phyloP scores from a whole-genome alignment of 371 early-diverging fungal species.

The Zancudomyces culisetae region DNA sequence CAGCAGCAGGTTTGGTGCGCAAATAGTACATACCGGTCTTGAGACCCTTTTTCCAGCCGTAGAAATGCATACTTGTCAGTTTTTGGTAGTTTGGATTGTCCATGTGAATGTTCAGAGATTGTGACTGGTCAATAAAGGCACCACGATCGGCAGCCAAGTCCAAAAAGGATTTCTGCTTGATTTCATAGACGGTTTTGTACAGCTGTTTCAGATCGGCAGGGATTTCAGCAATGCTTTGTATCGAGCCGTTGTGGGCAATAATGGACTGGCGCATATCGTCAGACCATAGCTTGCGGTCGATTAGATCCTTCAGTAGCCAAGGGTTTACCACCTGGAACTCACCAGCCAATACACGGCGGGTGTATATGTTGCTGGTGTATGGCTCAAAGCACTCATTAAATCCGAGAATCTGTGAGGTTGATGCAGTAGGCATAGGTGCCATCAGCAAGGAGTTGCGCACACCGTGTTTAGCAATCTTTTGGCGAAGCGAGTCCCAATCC shows the following conservation, averaged over 20 bases:
- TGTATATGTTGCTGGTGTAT: slow-evolving; percentile 96
- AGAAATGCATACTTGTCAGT: slow-evolving; percentile 97
- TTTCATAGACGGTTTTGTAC: slow-evolving; percentile 98
- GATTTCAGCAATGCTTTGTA: slow-evolving; percentile 67
- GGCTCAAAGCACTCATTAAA: slow-evolving; percentile 99
- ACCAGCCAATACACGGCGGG: slow-evolving; percentile 94
- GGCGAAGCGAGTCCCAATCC: slow-evolving; percentile 84
- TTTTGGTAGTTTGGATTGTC: slow-evolving; percentile 81
- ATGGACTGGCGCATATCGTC: slow-evolving; percentile 92
- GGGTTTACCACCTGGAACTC: slow-evolving; percentile 99
- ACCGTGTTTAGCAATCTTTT: slow-evolving; percentile 71
- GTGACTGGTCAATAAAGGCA: slow-evolving; percentile 97
- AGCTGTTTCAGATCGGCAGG: slow-evolving; percentile 86
- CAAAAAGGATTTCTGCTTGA: slow-evolving; percentile 73
- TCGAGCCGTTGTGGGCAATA: slow-evolving; percentile 88
- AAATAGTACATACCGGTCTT: slow-evolving; percentile 99
- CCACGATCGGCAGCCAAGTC: slow-evolving; percentile 89
- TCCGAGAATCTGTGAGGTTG: slow-evolving; percentile 97
- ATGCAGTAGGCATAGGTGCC: slow-evolving; percentile 99
- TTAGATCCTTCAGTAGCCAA: slow-evolving; percentile 86
- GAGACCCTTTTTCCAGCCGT: slow-evolving; percentile 95
- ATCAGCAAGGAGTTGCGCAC: slow-evolving; percentile 96
- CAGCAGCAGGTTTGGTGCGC: slow-evolving; percentile 90
- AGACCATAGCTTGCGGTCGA: slow-evolving; percentile 87
- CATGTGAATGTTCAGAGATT: slow-evolving; percentile 95